Conservation (phyloP, 352 stramenopile species). For the Phytopythium chamaehyphon region DNA sequence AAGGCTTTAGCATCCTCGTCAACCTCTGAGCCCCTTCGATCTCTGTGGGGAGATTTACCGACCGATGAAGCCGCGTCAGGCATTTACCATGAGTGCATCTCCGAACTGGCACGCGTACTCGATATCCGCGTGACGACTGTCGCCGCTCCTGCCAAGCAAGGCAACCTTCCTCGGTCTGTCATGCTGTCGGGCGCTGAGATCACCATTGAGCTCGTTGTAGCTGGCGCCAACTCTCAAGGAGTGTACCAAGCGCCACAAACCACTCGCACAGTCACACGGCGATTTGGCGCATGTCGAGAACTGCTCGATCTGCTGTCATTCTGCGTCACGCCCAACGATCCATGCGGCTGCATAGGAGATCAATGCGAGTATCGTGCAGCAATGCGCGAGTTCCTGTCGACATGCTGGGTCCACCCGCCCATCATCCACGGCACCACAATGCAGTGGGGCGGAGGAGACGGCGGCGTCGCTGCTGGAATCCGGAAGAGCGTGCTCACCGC, state of each 20-base stretch:
- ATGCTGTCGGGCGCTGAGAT: neutral
- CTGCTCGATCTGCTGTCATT: neutral
- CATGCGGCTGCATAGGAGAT: neutral
- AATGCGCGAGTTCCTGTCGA: conserved; percentile 1
- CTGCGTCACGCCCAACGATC: neutral
- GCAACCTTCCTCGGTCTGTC: neutral
- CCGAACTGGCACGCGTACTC: neutral
- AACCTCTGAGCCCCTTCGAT: too few relatives aligned
- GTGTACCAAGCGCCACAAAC: neutral
- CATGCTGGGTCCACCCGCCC: conserved; percentile 3
- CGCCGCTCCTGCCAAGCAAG: too few relatives aligned
- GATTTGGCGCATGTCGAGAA: neutral
- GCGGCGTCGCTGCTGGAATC: neutral
- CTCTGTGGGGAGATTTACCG: too few relatives aligned
- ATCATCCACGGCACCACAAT: conserved; percentile 4
- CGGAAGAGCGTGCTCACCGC: conserved; percentile 5
- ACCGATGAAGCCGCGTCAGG: too few relatives aligned
- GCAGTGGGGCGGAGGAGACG: conserved; percentile 2
- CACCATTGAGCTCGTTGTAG: neutral
- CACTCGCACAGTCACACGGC: neutral
- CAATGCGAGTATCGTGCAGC: neutral
- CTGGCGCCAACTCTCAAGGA: neutral
- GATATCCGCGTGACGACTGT: neutral
- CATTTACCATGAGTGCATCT: too few relatives aligned
- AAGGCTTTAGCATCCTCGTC: too few relatives aligned